phyloP scores from a whole-genome alignment of 202 grass and related monocot genomes.

The Musa balbisiana region DNA sequence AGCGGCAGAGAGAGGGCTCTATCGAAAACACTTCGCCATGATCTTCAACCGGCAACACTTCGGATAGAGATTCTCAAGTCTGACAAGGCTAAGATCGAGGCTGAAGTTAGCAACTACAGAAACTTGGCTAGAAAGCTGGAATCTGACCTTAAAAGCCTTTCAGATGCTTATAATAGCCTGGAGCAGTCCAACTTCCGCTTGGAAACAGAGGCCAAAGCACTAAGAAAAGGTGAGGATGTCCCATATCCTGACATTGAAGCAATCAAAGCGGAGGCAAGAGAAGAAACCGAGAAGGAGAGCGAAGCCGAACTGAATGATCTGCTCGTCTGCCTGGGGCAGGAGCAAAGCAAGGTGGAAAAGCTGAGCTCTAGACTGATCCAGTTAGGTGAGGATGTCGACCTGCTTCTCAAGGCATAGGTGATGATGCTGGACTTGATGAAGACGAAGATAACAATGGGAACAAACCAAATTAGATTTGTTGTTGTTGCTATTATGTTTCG shows the following conservation, averaged over 20 bases:
- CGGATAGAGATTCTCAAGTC: too few relatives aligned
- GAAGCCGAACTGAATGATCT: constrained; percentile 87
- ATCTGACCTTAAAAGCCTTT: constrained; percentile 87
- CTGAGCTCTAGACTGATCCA: constrained; percentile 60
- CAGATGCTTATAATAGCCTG: constrained; percentile 90
- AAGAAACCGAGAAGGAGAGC: constrained; percentile 79
- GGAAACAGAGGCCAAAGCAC: constrained; percentile 51
- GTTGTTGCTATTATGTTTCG: too few relatives aligned
- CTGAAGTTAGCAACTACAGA: constrained; percentile 60
- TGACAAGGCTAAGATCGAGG: constrained; percentile 60
- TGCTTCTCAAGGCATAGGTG: constrained; percentile 76
- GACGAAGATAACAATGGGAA: constrained; percentile 17
- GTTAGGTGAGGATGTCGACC: constrained; percentile 68
- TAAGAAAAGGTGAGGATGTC: constrained; percentile 43
- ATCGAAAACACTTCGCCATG: constrained; percentile 69
- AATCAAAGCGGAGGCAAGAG: constrained; percentile 67
- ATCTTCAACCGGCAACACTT: too few relatives aligned
- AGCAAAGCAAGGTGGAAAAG: constrained; percentile 96
- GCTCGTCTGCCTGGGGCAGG: constrained; percentile 89
- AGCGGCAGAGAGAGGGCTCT: constrained; percentile 71
- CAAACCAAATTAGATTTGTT: neutral
- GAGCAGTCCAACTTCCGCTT: constrained; percentile 77
- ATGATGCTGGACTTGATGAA: constrained; percentile 51
- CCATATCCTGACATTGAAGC: constrained; percentile 53
- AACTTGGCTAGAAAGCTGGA: constrained; percentile 69